phyloP scores from a whole-genome alignment of 2,329 filamentous ascomycete genomes.

The Microdochium nivale region DNA sequence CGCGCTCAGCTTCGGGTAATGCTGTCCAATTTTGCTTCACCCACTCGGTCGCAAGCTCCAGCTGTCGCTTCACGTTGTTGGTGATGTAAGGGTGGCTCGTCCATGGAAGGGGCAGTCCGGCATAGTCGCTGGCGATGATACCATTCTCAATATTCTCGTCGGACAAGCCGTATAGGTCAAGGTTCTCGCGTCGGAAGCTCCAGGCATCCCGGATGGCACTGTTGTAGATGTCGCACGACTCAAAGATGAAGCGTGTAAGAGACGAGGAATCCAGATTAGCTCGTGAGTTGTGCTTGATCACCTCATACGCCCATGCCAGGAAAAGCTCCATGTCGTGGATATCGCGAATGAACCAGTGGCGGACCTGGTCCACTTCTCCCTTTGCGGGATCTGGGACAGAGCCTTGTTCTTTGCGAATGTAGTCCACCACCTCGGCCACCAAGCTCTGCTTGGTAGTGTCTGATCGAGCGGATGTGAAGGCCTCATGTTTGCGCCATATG shows the following conservation, averaged over 20 bases:
- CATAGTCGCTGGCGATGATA: conserved; percentile 54
- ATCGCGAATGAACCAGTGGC: conserved; percentile 81
- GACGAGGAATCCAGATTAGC: conserved; percentile 47
- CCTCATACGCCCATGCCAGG: conserved; percentile 70
- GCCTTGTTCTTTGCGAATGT: conserved; percentile 69
- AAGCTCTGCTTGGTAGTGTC: conserved; percentile 59
- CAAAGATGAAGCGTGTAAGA: conserved; percentile 49
- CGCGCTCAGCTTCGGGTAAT: conserved; percentile 20
- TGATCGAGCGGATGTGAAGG: conserved; percentile 50
- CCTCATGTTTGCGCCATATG: conserved; percentile 76
- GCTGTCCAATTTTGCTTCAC: conserved; percentile 34
- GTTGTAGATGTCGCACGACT: conserved; percentile 59
- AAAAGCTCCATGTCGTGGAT: conserved; percentile 64
- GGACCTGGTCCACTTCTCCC: conserved; percentile 69
- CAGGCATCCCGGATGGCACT: conserved; percentile 62
- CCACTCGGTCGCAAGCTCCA: conserved; percentile 50
- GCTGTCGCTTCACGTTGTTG: conserved; percentile 52
- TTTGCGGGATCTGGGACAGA: conserved; percentile 53
- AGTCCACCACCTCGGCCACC: conserved; percentile 65
- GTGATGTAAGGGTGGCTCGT: conserved; percentile 61
- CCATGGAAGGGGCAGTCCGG: conserved; percentile 73
- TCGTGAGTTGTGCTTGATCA: conserved; percentile 64
- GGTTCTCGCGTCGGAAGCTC: conserved; percentile 63
- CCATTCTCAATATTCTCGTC: conserved; percentile 58
- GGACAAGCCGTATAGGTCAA: conserved; percentile 63